phyloP scores from a whole-genome alignment of 2,329 filamentous ascomycete species.

The Colletotrichum sublineola region DNA sequence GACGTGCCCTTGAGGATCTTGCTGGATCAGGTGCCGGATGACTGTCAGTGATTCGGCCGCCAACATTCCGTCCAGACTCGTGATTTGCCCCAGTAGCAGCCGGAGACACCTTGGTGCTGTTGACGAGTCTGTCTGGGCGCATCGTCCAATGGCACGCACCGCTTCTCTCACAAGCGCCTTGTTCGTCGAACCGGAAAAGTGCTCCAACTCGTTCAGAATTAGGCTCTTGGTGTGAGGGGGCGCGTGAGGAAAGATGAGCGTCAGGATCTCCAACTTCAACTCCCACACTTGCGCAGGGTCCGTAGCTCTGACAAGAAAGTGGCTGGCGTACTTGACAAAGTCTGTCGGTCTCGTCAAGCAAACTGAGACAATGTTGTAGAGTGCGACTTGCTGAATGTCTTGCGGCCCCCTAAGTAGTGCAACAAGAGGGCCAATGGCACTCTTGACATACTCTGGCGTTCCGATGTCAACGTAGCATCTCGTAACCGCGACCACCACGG shows the following conservation, averaged over 20 bases:
- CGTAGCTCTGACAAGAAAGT: conserved; percentile 87
- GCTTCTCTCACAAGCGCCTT: conserved; percentile 86
- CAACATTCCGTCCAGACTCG: conserved; percentile 86
- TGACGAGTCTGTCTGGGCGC: conserved; percentile 81
- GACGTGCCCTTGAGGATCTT: conserved; percentile 83
- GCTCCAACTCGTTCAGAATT: conserved; percentile 91
- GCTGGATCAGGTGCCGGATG: conserved; percentile 94
- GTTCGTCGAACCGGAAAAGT: conserved; percentile 82
- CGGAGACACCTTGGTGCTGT: conserved; percentile 85
- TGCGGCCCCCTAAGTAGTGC: conserved; percentile 86
- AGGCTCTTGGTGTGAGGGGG: conserved; percentile 83
- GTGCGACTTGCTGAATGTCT: conserved; percentile 89
- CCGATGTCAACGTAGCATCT: conserved; percentile 89
- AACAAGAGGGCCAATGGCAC: conserved; percentile 85
- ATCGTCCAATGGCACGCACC: conserved; percentile 92
- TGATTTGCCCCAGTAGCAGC: conserved; percentile 87
- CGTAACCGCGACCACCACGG: conserved; percentile 89
- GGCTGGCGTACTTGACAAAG: conserved; percentile 90
- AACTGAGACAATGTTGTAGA: conserved; percentile 97
- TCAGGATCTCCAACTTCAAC: conserved; percentile 91
- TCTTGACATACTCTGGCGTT: conserved; percentile 79
- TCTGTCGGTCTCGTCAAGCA: conserved; percentile 80
- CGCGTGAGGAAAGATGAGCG: conserved; percentile 89
- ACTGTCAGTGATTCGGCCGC: conserved; percentile 95
- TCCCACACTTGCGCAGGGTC: conserved; percentile 88